Percentiles rank a stretch among this genome's conserved stretches.
Conservation (phyloP, 176 grass and related monocot species). For the Rhipidocladum racemiflorum region DNA sequence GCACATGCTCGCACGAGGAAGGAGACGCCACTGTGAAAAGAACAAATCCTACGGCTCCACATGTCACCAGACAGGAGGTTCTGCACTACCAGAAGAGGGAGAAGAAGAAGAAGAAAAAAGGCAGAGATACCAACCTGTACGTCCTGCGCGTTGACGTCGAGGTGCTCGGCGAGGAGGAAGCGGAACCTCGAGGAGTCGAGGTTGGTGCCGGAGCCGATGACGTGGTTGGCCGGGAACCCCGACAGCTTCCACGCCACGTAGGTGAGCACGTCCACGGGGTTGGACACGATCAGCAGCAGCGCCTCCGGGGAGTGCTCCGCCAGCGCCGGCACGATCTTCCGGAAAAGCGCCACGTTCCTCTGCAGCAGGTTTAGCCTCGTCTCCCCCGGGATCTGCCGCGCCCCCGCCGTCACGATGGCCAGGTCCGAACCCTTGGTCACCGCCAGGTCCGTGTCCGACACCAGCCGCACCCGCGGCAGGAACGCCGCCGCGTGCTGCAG, state of each 20-base stretch:
- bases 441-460: conserved; percentile 42
- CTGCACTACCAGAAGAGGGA: background rate
- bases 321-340: conserved; percentile 52
- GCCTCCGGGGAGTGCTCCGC: conserved; percentile 50
- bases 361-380: conserved; percentile 55
- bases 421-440: conserved; percentile 59
- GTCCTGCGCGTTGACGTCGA: conserved; percentile 76
- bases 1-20: conserved; percentile 37
- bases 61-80: background rate
- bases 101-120: too few species aligned
- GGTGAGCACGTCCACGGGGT: conserved; percentile 70
- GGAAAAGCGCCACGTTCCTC: conserved; percentile 58
- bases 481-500: conserved; percentile 98
- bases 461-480: conserved; percentile 65
- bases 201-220: conserved; percentile 71
- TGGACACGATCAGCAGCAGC: conserved; percentile 64
- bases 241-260: conserved; percentile 76
- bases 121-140: conserved; percentile 48
- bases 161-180: conserved; percentile 62
- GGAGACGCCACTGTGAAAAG: background rate
- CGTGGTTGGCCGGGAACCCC: conserved; percentile 47
- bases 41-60: background rate
- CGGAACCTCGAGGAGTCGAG: conserved; percentile 71
- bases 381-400: conserved; percentile 62
- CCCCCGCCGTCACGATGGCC: conserved; percentile 63